Conservation (phyloP, 78 protist genomes). For the Polysphondylium violaceum region DNA sequence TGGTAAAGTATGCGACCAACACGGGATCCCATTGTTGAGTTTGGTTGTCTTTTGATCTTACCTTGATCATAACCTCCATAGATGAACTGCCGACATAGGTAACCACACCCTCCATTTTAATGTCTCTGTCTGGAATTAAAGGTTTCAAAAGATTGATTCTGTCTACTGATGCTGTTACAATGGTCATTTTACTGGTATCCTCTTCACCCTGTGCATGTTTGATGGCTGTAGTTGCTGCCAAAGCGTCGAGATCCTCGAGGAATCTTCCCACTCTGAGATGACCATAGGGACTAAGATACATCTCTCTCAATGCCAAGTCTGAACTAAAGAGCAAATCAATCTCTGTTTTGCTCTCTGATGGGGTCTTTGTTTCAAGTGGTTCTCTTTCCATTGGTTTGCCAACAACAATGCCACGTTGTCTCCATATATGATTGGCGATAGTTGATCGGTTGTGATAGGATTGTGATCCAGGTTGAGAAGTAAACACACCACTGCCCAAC, state of each 20-base stretch:
- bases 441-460: slow-evolving; percentile 45
- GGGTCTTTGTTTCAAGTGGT: slow-evolving; percentile 24
- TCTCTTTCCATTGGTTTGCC: background rate
- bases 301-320: slow-evolving; percentile 48
- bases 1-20: slow-evolving; percentile 70
- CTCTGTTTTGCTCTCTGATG: slow-evolving; percentile 43
- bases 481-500: background rate
- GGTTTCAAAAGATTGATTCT: slow-evolving; percentile 63
- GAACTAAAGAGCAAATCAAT: slow-evolving; percentile 42
- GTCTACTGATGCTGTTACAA: slow-evolving; percentile 78
- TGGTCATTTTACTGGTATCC: slow-evolving; percentile 25
- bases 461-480: background rate
- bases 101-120: slow-evolving; percentile 65
- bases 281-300: slow-evolving; percentile 69
- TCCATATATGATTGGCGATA: slow-evolving; percentile 39
- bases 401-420: background rate
- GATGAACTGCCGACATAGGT: slow-evolving; percentile 77
- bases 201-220: slow-evolving; percentile 74
- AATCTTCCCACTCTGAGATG: slow-evolving; percentile 74
- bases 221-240: slow-evolving; percentile 59
- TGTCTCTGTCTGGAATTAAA: slow-evolving; percentile 59
- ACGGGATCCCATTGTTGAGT: slow-evolving; percentile 59
- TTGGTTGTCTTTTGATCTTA: slow-evolving; percentile 13
- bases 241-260: slow-evolving; percentile 80
- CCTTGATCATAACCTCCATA: slow-evolving; percentile 75